Conservation (phyloP, 768 basidiomycete genomes). For the Amanita pallidorosea region DNA sequence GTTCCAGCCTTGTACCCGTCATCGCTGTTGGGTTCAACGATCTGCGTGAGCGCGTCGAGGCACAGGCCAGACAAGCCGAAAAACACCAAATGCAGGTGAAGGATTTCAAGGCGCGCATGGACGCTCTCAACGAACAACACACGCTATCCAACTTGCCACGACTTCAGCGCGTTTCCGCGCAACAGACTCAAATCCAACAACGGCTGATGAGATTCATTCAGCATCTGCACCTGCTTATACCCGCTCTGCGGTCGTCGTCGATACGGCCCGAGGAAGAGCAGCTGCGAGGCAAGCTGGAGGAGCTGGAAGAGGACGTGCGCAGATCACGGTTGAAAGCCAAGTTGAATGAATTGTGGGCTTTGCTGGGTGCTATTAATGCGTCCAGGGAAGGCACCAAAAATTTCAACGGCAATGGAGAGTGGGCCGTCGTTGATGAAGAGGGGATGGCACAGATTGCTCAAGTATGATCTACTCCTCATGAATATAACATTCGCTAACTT, state of each 20-base stretch:
- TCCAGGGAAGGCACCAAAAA: slow-evolving; percentile 37
- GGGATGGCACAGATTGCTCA: slow-evolving; percentile 68
- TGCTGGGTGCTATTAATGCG: slow-evolving; percentile 64
- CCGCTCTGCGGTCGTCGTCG: slow-evolving; percentile 61
- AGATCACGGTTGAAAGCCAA: slow-evolving; percentile 57
- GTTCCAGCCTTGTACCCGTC: slow-evolving; percentile 60
- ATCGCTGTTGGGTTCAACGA: slow-evolving; percentile 78
- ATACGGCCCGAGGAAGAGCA: slow-evolving; percentile 76
- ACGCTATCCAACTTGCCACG: slow-evolving; percentile 58
- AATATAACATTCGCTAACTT: slow-evolving; percentile 4
- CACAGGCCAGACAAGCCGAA: slow-evolving; percentile 55
- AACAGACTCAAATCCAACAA: slow-evolving; percentile 61
- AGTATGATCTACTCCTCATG: slow-evolving; percentile 26
- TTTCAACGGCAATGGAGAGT: slow-evolving; percentile 39
- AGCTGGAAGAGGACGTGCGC: slow-evolving; percentile 63
- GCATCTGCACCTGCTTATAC: slow-evolving; percentile 72
- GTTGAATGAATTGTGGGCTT: slow-evolving; percentile 78
- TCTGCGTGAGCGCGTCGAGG: slow-evolving; percentile 66
- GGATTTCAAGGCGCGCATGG: slow-evolving; percentile 60
- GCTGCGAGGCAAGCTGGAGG: slow-evolving; percentile 59
- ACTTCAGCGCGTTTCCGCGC: slow-evolving; percentile 46
- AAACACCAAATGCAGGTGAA: slow-evolving; percentile 60
- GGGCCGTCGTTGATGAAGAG: slow-evolving; percentile 84
- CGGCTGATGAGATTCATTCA: slow-evolving; percentile 61
- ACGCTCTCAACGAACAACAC: slow-evolving; percentile 50